Evolutionary conservation across 108 stramenopile species (phyloP).

Genomic region (Cyclotella kingstonii): DNA sequence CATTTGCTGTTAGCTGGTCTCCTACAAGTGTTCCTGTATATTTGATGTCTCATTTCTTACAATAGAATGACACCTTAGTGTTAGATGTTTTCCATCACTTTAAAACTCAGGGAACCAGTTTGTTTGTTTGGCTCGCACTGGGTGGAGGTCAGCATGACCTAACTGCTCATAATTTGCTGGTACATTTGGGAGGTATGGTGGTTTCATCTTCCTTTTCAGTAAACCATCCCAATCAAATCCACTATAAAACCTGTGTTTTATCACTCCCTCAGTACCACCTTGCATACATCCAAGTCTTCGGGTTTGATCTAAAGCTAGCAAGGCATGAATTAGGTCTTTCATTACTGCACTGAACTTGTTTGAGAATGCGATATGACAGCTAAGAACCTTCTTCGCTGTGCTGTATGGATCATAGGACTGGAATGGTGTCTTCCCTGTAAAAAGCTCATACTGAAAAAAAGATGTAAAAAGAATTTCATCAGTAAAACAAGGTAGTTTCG

Average conservation of each 20-base stretch:
- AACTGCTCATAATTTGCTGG: constrained; percentile 16
- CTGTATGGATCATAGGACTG: constrained; percentile 73
- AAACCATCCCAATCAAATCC: constrained; percentile 73
- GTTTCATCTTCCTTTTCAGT: constrained; percentile 50
- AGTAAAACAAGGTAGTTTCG: neutral
- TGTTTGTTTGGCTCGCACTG: too few species aligned
- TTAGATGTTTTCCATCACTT: too few species aligned
- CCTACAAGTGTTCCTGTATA: too few species aligned
- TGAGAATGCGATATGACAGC: constrained; percentile 60
- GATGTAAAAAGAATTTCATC: constrained; percentile 63
- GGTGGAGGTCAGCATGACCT: too few species aligned
- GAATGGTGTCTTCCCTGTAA: constrained; percentile 68
- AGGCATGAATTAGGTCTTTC: constrained; percentile 54
- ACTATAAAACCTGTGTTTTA: constrained; percentile 71
- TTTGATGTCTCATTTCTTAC: too few species aligned
- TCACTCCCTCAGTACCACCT: constrained; percentile 60
- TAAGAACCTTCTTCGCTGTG: constrained; percentile 79
- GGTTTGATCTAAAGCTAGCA: constrained; percentile 52
- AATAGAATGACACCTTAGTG: too few species aligned
- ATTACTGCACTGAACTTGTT: constrained; percentile 25
- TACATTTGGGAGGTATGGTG: constrained; percentile 85
- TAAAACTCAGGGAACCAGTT: too few species aligned
- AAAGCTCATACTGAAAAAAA: constrained; percentile 73
- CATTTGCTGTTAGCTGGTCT: too few species aligned
- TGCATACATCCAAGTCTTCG: constrained; percentile 60